These are phyloP conservation scores for Pisolithus albus DNA, from an alignment of 768 basidiomycete genomes.

Conservation along the genomic window DNA sequence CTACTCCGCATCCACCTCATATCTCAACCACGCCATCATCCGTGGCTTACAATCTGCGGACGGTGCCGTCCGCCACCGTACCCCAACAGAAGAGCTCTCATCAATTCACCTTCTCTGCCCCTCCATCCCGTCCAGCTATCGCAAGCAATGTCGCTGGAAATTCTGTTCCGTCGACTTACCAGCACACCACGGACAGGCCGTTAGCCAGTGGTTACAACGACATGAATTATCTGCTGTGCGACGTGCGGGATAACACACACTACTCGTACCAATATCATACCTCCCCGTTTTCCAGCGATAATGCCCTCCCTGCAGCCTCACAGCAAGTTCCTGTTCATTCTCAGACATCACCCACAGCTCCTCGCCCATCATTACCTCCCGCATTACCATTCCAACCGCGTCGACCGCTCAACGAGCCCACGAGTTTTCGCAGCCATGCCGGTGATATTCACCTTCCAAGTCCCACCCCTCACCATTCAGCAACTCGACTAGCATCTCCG, in stretches of 20 bases:
- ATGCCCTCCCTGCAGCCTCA: constrained; percentile 37
- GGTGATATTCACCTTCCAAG: constrained; percentile 47
- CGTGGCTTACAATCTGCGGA: constrained; percentile 37
- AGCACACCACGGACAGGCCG: constrained; percentile 46
- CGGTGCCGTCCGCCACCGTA: constrained; percentile 39
- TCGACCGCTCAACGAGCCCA: constrained; percentile 52
- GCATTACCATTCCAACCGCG: constrained; percentile 48
- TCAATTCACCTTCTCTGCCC: constrained; percentile 36
- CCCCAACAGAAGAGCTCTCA: constrained; percentile 39
- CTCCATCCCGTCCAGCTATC: constrained; percentile 38
- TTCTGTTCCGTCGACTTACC: constrained; percentile 32
- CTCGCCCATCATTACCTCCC: constrained; percentile 36
- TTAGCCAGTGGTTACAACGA: constrained; percentile 41
- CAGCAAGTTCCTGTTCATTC: constrained; percentile 35
- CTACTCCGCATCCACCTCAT: constrained; percentile 21
- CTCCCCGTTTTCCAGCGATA: constrained; percentile 40
- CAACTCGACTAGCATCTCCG: constrained; percentile 38
- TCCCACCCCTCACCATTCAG: constrained; percentile 33
- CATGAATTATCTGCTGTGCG: constrained; percentile 39
- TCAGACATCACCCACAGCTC: constrained; percentile 26
- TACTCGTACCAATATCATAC: constrained; percentile 51
- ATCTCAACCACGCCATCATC: constrained; percentile 34
- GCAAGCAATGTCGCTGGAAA: constrained; percentile 37
- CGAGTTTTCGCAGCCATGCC: constrained; percentile 41
- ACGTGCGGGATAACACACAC: constrained; percentile 42